These are phyloP conservation scores for Aspergillus clavatus DNA, from an alignment of 2,329 filamentous ascomycete genomes.

Conservation along the genomic window DNA sequence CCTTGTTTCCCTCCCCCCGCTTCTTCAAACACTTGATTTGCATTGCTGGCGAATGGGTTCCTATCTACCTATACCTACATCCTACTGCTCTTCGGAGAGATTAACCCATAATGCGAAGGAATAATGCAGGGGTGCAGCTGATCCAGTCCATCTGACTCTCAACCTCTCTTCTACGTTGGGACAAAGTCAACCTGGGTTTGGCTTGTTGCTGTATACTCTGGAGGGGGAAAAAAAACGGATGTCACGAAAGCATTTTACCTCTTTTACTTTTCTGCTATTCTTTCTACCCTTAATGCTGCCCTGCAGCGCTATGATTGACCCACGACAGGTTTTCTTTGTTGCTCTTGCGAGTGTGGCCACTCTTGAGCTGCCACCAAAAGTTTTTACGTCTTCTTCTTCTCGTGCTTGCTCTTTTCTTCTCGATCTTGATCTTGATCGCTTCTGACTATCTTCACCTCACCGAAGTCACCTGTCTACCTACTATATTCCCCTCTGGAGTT, in stretches of 20 bases:
- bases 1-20: neutral
- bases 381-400: neutral
- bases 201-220: neutral
- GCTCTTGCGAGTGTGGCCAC: neutral
- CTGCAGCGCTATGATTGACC: neutral
- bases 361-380: slow-evolving; percentile 1
- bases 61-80: too few species aligned
- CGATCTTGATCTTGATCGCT: too few species aligned
- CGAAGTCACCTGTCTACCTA: neutral
- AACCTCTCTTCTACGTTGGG: too few species aligned
- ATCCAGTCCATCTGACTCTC: neutral
- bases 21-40: slow-evolving; percentile 3
- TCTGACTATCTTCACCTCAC: too few species aligned
- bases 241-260: slow-evolving; percentile 1
- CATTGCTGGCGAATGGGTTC: slow-evolving; percentile 22
- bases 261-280: neutral
- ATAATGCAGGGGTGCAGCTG: neutral
- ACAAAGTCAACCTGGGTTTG: neutral
- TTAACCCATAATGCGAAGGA: slow-evolving; percentile 9
- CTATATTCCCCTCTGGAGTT: slow-evolving; percentile 1
- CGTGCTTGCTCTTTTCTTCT: too few species aligned
- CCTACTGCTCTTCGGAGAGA: slow-evolving; percentile 16
- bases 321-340: neutral
- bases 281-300: too few species aligned
- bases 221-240: neutral